Evolutionary conservation across 225 moss, liverwort and hornwort genomes (phyloP).

Genomic region (Marchantia polymorpha): DNA sequence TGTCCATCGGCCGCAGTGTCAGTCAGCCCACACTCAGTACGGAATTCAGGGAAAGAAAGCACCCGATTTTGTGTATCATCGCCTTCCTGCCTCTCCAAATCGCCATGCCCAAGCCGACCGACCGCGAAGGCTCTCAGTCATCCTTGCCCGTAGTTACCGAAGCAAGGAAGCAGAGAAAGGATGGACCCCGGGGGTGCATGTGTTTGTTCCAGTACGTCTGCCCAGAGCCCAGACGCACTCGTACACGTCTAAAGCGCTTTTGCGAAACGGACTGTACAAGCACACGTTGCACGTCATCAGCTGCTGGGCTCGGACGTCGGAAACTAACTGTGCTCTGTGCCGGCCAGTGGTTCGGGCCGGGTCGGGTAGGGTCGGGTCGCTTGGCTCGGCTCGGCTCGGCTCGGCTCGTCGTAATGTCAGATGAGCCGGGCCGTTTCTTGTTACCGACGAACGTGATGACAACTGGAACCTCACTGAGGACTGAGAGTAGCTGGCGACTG

Average conservation of each 20-base stretch:
- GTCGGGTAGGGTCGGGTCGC: too few species aligned
- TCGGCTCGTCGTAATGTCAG: background rate
- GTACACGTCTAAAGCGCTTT: background rate
- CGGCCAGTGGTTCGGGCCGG: background rate
- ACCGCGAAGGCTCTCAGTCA: too few species aligned
- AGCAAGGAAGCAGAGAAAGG: too few species aligned
- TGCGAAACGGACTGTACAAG: background rate
- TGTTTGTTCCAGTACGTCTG: background rate
- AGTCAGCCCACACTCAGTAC: too few species aligned
- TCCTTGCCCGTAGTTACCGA: too few species aligned
- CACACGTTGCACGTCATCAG: background rate
- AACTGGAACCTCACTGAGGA: background rate
- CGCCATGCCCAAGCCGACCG: too few species aligned
- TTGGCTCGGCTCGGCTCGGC: too few species aligned
- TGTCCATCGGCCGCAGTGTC: too few species aligned
- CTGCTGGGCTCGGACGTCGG: background rate
- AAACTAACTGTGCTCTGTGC: background rate
- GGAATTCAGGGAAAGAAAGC: too few species aligned
- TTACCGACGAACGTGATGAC: conserved; percentile 6
- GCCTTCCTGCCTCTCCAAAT: too few species aligned
- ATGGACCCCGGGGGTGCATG: background rate
- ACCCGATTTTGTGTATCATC: too few species aligned
- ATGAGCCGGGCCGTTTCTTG: background rate
- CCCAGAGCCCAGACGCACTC: background rate
- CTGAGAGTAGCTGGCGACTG: background rate